Evolutionary conservation across 192 early-diverging fungal genomes (phyloP).

Genomic region (Paraglomus occultum): DNA sequence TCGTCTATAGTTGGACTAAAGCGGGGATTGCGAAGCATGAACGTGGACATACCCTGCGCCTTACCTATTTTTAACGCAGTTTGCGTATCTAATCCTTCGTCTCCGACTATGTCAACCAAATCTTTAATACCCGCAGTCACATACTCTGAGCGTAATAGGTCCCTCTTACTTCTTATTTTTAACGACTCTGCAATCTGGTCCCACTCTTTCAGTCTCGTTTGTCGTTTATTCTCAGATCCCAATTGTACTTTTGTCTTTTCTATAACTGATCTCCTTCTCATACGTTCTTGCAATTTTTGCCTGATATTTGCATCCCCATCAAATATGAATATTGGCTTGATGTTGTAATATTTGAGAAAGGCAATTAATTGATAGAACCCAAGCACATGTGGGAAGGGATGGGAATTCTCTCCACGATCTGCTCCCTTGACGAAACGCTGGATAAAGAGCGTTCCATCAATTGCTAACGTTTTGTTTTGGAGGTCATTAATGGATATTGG

Average conservation of each 20-base stretch:
- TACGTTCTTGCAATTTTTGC: slow-evolving; percentile 53
- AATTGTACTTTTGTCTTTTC: slow-evolving; percentile 36
- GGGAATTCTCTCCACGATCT: slow-evolving; percentile 29
- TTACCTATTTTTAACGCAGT: too few relatives aligned
- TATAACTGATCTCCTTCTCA: slow-evolving; percentile 31
- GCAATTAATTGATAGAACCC: slow-evolving; percentile 58
- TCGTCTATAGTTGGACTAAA: slow-evolving; percentile 11
- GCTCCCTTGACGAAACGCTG: slow-evolving; percentile 50
- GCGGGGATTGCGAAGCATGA: slow-evolving; percentile 3
- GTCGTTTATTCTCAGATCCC: slow-evolving; percentile 39
- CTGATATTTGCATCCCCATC: slow-evolving; percentile 51
- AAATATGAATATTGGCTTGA: slow-evolving; percentile 71
- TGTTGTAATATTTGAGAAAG: slow-evolving; percentile 46
- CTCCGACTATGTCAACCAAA: neutral
- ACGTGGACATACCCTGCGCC: neutral
- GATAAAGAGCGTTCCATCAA: slow-evolving; percentile 58
- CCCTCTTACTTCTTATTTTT: neutral
- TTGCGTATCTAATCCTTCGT: neutral
- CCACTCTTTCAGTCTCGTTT: slow-evolving; percentile 33
- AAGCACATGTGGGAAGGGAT: slow-evolving; percentile 50
- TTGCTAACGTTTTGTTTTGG: slow-evolving; percentile 43
- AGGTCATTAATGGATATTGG: slow-evolving; percentile 37
- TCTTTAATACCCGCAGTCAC: slow-evolving; percentile 17
- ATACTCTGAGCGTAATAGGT: slow-evolving; percentile 3
- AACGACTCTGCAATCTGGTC: neutral